Conservation (phyloP, 1,284 basidiomycete genomes). For the Malassezia japonica region DNA sequence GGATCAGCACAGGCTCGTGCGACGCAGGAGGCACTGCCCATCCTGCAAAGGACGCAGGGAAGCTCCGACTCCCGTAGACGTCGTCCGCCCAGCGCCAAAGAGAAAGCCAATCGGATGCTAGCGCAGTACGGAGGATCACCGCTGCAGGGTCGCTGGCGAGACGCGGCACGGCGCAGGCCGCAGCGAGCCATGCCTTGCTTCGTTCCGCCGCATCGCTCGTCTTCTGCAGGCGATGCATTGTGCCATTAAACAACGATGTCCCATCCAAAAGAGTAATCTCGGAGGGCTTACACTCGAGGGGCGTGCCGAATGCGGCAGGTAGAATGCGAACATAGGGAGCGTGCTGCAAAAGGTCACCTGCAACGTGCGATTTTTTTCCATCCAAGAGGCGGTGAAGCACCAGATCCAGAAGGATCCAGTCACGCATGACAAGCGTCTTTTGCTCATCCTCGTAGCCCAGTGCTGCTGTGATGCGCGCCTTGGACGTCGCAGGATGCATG, state of each 20-base stretch:
- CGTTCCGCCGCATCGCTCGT: background rate
- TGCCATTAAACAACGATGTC: conserved; percentile 22
- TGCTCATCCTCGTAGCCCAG: background rate
- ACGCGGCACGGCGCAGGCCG: no score
- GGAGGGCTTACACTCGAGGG: conserved; percentile 19
- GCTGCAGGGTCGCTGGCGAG: no score
- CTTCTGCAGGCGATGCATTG: background rate
- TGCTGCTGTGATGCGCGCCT: background rate
- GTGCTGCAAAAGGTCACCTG: conserved; percentile 13
- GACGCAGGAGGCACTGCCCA: background rate
- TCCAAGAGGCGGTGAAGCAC: background rate
- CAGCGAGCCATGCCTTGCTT: background rate
- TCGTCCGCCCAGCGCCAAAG: conserved; percentile 35
- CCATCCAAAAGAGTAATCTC: conserved; percentile 23
- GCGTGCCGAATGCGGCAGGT: conserved; percentile 21
- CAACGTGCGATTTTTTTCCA: background rate
- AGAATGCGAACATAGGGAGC: conserved; percentile 24
- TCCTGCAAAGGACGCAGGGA: conserved; percentile 27
- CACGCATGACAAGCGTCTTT: background rate
- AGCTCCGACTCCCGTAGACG: conserved; percentile 29
- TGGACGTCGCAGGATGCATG: background rate
- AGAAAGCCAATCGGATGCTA: background rate
- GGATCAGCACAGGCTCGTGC: conserved; percentile 32
- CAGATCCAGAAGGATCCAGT: conserved; percentile 5
- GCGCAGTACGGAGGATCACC: no score